These are phyloP conservation scores for Spathaspora girioi DNA, from an alignment of 805 yeast genomes.

Conservation along the genomic window DNA sequence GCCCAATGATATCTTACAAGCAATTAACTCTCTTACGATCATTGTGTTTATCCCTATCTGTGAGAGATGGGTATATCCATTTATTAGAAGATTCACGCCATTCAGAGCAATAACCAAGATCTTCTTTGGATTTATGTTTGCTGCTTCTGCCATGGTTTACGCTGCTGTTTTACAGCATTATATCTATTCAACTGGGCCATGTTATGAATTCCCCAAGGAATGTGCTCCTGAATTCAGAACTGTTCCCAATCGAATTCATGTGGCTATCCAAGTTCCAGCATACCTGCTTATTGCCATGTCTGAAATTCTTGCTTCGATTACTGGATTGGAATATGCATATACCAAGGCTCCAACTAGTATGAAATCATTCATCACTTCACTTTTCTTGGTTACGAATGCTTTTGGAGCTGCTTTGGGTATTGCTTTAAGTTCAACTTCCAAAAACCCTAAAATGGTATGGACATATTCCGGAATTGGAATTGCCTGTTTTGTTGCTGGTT, in stretches of 20 bases:
- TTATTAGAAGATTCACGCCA: constrained; percentile 41
- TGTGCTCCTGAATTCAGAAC: constrained; percentile 41
- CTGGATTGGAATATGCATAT: constrained; percentile 80
- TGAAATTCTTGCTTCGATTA: constrained; percentile 73
- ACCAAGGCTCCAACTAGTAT: constrained; percentile 70
- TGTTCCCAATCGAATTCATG: constrained; percentile 53
- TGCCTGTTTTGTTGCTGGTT: constrained; percentile 55
- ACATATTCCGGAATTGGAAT: constrained; percentile 60
- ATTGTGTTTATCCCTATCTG: constrained; percentile 70
- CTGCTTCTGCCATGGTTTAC: constrained; percentile 61
- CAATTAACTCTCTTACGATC: constrained; percentile 68
- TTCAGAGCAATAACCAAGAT: constrained; percentile 72
- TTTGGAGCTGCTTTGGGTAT: constrained; percentile 74
- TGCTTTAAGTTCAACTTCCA: constrained; percentile 62
- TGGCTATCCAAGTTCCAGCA: constrained; percentile 68
- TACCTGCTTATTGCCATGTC: constrained; percentile 68
- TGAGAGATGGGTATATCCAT: constrained; percentile 50
- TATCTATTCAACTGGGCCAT: constrained; percentile 68
- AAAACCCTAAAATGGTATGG: constrained; percentile 68
- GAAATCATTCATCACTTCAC: constrained; percentile 60
- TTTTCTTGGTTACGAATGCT: constrained; percentile 67
- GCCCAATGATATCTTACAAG: constrained; percentile 76
- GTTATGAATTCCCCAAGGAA: constrained; percentile 58
- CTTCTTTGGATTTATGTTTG: constrained; percentile 63
- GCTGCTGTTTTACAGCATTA: constrained; percentile 71